These are phyloP conservation scores for Vigna nakashimae DNA, from an alignment of 306 rosid genomes.

Conservation along the genomic window DNA sequence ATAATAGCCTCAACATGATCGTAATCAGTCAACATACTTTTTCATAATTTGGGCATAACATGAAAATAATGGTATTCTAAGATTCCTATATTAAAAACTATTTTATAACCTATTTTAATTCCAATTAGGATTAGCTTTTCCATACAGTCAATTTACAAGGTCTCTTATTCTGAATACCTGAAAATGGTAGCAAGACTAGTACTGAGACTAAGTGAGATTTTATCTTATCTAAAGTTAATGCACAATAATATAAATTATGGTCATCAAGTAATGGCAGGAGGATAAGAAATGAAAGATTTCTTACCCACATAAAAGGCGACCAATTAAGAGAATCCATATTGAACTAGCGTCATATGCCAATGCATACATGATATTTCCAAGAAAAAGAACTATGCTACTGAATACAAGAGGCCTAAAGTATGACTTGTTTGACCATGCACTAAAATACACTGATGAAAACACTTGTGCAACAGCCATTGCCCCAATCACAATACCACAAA, in stretches of 20 bases:
- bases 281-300: constrained; percentile 50
- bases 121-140: constrained; percentile 23
- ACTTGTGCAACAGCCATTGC: constrained; percentile 99
- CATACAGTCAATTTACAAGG: constrained; percentile 10
- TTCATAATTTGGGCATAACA: constrained; percentile 20
- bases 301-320: constrained; percentile 97
- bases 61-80: constrained; percentile 16
- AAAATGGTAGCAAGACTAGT: constrained; percentile 2
- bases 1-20: constrained; percentile 24
- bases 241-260: constrained; percentile 25
- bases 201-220: neutral
- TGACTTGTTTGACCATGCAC: constrained; percentile 98
- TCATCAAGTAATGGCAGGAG: constrained; percentile 38
- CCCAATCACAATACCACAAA: constrained; percentile 96
- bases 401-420: constrained; percentile 94
- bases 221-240: constrained; percentile 22
- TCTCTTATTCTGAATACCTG: neutral
- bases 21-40: neutral
- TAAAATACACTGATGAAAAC: constrained; percentile 95
- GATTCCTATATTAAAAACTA: neutral
- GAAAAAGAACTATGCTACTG: constrained; percentile 85
- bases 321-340: constrained; percentile 89
- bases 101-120: constrained; percentile 1
- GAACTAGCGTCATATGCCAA: constrained; percentile 85
- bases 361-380: constrained; percentile 86